Percentiles rank a stretch among this genome's conserved stretches.
Conservation (phyloP, 169 alveolate genomes). For the Blepharisma undulans region DNA sequence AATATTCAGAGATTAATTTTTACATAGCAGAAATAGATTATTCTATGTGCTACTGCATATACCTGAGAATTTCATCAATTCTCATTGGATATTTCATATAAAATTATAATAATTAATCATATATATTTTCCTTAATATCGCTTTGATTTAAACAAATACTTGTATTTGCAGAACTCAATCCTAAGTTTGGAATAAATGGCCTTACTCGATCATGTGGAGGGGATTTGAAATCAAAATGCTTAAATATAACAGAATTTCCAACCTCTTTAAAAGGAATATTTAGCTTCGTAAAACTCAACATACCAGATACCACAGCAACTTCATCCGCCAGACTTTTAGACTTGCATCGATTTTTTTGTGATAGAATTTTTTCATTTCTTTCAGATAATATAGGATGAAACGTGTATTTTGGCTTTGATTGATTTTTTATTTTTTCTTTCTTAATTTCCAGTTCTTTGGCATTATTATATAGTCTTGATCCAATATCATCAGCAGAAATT, state of each 20-base stretch:
- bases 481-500: neutral
- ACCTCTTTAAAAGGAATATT: neutral
- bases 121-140: neutral
- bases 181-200: neutral
- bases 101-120: neutral
- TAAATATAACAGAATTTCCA: neutral
- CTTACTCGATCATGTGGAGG: neutral
- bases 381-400: neutral
- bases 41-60: no score
- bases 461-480: neutral
- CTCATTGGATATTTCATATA: neutral
- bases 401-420: neutral
- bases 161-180: neutral
- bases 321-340: neutral
- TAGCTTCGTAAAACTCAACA: neutral
- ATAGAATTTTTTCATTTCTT: neutral
- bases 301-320: neutral
- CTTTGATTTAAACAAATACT: neutral
- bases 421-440: conserved; percentile 2
- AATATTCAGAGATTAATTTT: no score
- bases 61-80: no score
- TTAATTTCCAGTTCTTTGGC: conserved; percentile 6
- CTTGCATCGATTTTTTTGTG: neutral
- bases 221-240: neutral
- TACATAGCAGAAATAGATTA: no score